Evolutionary conservation across 148 eudicot genomes (phyloP).

Genomic region (Vaccinium darrowii): DNA sequence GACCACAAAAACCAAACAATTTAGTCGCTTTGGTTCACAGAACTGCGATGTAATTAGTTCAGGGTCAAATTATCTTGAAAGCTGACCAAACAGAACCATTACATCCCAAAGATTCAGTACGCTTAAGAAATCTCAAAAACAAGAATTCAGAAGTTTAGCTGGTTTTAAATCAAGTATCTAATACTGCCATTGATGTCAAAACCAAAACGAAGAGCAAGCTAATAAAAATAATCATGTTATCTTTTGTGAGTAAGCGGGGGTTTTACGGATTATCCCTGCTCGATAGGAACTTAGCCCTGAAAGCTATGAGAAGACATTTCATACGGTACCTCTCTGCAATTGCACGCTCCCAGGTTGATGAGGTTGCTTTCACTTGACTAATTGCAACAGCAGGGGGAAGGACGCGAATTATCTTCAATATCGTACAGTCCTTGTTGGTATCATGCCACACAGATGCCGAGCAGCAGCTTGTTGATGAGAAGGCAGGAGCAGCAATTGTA

Average conservation of each 20-base stretch:
- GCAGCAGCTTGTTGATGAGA: conserved; percentile 98
- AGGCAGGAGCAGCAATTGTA: conserved; percentile 95
- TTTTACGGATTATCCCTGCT: not conserved
- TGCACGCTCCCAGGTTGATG: conserved; percentile 95
- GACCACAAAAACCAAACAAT: not conserved
- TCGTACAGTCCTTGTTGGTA: conserved; percentile 62
- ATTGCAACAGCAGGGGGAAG: conserved; percentile 83
- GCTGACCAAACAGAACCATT: not conserved
- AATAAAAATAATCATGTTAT: not conserved
- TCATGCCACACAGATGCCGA: conserved; percentile 98
- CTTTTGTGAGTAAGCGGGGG: not conserved
- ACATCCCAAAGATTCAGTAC: not conserved
- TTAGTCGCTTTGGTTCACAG: not conserved
- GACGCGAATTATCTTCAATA: conserved; percentile 88
- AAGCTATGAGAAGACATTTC: not conserved
- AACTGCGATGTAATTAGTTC: not conserved
- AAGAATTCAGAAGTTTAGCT: not conserved
- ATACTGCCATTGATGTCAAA: not conserved
- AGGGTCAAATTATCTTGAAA: not conserved
- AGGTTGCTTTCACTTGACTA: conserved; percentile 70
- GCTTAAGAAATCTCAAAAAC: not conserved
- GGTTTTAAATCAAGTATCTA: not conserved
- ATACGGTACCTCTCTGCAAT: conserved; percentile 83
- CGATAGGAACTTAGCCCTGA: not conserved
- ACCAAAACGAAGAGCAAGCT: not conserved